Evolutionary conservation across 768 basidiomycete species (phyloP).

Genomic region (Trametes cubensis): DNA sequence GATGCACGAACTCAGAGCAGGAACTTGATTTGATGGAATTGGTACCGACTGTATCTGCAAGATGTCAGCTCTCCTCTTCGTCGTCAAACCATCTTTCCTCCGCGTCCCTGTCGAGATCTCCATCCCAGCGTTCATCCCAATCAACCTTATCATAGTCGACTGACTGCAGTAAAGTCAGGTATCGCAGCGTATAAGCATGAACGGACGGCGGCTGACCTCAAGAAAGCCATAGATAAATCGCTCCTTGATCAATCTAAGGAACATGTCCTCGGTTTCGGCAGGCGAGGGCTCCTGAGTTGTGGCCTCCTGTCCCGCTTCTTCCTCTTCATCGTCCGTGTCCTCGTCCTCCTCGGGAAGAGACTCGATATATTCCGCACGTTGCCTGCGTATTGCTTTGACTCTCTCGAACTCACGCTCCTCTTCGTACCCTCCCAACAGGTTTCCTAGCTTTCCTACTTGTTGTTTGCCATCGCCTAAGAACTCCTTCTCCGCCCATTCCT

Average conservation of each 20-base stretch:
- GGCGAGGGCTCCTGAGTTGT: slow-evolving; percentile 42
- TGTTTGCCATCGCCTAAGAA: slow-evolving; percentile 56
- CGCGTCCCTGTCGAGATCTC: slow-evolving; percentile 57
- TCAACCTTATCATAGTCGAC: slow-evolving; percentile 73
- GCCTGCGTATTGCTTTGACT: slow-evolving; percentile 48
- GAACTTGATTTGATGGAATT: background rate
- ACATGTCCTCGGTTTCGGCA: slow-evolving; percentile 50
- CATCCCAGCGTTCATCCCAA: slow-evolving; percentile 74
- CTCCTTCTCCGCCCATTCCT: slow-evolving; percentile 61
- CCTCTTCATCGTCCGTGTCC: slow-evolving; percentile 48
- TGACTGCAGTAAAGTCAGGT: slow-evolving; percentile 44
- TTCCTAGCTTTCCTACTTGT: slow-evolving; percentile 71
- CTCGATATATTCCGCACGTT: slow-evolving; percentile 43
- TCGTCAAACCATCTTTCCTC: slow-evolving; percentile 79
- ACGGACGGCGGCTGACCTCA: slow-evolving; percentile 45
- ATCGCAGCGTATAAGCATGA: background rate
- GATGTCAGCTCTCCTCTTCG: slow-evolving; percentile 44
- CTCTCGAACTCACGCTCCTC: slow-evolving; percentile 77
- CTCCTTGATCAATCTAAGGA: slow-evolving; percentile 67
- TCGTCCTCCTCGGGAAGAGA: slow-evolving; percentile 74
- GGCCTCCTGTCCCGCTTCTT: slow-evolving; percentile 42
- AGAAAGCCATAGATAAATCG: slow-evolving; percentile 75
- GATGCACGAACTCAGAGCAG: background rate
- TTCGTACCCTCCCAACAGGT: slow-evolving; percentile 70
- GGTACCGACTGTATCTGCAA: background rate